Conservation (phyloP, 2,329 filamentous ascomycete genomes). For the Fusarium beomiforme region DNA sequence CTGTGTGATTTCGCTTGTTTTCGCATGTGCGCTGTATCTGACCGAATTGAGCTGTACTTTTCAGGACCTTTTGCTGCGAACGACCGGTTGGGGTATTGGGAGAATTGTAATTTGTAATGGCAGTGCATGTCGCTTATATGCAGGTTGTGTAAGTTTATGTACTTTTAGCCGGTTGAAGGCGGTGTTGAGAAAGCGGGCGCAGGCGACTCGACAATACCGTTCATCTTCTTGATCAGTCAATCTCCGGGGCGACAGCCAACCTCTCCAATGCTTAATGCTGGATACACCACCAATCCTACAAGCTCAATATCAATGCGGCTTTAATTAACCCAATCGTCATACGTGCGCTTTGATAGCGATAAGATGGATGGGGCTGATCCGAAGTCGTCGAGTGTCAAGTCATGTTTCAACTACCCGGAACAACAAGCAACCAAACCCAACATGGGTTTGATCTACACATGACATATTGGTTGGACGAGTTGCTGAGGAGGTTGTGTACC, state of each 20-base stretch:
- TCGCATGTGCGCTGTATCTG: not conserved
- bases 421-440: no score
- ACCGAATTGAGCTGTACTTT: not conserved
- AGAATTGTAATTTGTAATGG: not conserved
- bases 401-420: not conserved
- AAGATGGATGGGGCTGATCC: rapidly evolving
- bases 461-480: no score
- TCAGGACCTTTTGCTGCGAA: not conserved
- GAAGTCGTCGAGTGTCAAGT: not conserved
- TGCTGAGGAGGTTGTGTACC: no score
- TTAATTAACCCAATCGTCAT: no score
- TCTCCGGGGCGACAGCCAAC: not conserved
- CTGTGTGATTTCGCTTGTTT: not conserved
- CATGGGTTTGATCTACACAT: no score
- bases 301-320: no score
- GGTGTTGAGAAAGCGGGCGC: not conserved
- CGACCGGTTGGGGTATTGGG: not conserved
- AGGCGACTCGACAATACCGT: no score
- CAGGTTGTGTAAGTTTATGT: not conserved
- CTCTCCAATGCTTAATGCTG: no score
- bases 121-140: not conserved
- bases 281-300: no score
- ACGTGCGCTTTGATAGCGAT: not conserved
- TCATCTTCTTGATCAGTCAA: no score
- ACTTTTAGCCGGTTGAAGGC: not conserved